These are phyloP conservation scores for Fusarium palustre DNA, from an alignment of 2,329 filamentous ascomycete species.

Conservation along the genomic window DNA sequence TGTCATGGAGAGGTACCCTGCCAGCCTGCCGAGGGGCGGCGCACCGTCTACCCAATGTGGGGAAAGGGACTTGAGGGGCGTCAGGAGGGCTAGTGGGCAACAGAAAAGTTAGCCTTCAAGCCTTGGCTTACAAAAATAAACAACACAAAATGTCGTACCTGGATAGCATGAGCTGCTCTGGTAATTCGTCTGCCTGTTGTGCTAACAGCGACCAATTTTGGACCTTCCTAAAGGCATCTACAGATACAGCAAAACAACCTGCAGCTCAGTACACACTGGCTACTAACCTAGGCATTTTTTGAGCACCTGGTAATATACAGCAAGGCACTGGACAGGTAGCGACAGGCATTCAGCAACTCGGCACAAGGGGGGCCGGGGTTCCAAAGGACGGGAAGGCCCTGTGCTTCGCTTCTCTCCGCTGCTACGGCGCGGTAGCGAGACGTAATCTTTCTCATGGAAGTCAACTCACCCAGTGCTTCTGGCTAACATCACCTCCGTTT, in stretches of 20 bases:
- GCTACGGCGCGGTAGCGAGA: not conserved
- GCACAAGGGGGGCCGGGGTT: not conserved
- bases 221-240: not conserved
- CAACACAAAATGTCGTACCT: no score
- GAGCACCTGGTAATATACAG: not conserved
- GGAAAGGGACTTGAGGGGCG: conserved; percentile 4
- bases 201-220: no score
- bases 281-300: no score
- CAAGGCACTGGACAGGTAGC: not conserved
- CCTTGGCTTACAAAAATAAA: no score
- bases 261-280: not conserved
- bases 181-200: no score
- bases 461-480: not conserved
- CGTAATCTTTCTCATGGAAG: not conserved
- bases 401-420: conserved; percentile 20
- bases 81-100: conserved; percentile 1
- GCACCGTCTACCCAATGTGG: conserved; percentile 11
- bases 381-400: conserved; percentile 1
- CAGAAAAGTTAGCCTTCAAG: no score
- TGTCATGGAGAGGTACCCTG: conserved; percentile 8
- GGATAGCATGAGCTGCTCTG: no score
- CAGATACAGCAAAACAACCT: not conserved
- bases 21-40: conserved; percentile 8
- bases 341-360: not conserved
- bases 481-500: conserved; percentile 9